Evolutionary conservation across 2,329 filamentous ascomycete species (phyloP).

Genomic region (Penicillium sp.): DNA sequence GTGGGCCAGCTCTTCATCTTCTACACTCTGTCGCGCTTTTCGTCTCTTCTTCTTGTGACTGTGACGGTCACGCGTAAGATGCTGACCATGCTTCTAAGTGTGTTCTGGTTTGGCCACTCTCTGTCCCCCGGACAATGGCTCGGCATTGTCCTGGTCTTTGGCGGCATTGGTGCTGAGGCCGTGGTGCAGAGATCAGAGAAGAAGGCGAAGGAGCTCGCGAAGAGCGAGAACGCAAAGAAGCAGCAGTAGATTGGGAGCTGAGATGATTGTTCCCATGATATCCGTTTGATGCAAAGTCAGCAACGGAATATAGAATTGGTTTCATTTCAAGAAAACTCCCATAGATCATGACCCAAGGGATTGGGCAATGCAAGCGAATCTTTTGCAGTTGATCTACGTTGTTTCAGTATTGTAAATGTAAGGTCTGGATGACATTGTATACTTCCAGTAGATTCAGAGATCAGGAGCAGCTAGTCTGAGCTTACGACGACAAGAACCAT

Average conservation of each 20-base stretch:
- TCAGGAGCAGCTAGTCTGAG: too few species aligned
- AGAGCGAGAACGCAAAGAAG: constrained; percentile 38
- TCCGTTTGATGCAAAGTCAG: neutral
- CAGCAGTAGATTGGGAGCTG: constrained; percentile 16
- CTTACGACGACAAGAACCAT: too few species aligned
- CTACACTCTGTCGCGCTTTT: constrained; percentile 89
- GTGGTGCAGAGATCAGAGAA: constrained; percentile 77
- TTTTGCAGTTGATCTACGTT: too few species aligned
- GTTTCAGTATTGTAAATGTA: too few species aligned
- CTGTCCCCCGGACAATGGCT: constrained; percentile 87
- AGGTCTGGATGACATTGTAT: too few species aligned
- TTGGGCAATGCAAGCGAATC: too few species aligned
- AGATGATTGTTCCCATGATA: neutral
- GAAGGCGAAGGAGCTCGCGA: constrained; percentile 65
- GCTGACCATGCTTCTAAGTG: constrained; percentile 96
- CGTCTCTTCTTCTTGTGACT: constrained; percentile 83
- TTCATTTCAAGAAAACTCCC: neutral
- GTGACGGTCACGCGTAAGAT: constrained; percentile 98
- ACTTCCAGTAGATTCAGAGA: too few species aligned
- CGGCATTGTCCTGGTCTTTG: constrained; percentile 87
- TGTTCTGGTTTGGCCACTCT: constrained; percentile 87
- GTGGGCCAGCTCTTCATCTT: constrained; percentile 97
- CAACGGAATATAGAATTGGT: neutral
- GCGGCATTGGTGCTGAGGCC: constrained; percentile 87
- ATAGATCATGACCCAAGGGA: too few species aligned